Evolutionary conservation across 257 asterid species (phyloP).

Genomic region (Rubia yunnanensis): DNA sequence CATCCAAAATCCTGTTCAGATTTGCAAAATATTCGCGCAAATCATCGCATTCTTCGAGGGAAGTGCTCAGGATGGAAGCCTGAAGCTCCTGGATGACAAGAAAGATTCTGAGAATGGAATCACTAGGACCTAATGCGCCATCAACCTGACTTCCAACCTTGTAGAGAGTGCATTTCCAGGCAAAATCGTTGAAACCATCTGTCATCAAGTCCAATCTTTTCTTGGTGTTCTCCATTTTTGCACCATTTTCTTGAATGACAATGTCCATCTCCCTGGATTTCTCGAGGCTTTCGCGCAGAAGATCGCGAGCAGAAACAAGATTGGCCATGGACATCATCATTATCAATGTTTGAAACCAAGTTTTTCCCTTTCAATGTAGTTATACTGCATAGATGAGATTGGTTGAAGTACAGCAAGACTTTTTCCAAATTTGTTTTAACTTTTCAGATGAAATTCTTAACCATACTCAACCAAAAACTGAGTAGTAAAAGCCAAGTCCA

Average conservation of each 20-base stretch:
- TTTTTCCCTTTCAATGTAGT: background rate
- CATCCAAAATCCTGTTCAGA: slow-evolving; percentile 47
- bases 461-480: slow-evolving; percentile 9
- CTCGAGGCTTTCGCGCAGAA: slow-evolving; percentile 44
- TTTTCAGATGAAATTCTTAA: slow-evolving; percentile 3
- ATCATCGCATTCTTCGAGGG: slow-evolving; percentile 13
- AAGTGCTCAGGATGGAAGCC: slow-evolving; percentile 17
- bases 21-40: slow-evolving; percentile 23
- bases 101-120: slow-evolving; percentile 41
- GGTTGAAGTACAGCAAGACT: background rate
- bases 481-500: slow-evolving; percentile 25
- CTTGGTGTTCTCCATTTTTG: slow-evolving; percentile 27
- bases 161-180: slow-evolving; percentile 37
- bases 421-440: background rate
- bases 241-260: slow-evolving; percentile 27
- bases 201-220: slow-evolving; percentile 26
- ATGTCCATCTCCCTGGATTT: slow-evolving; percentile 43
- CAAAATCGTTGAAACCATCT: slow-evolving; percentile 23
- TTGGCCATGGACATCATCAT: slow-evolving; percentile 17
- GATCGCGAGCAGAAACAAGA: slow-evolving; percentile 42
- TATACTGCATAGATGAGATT: background rate
- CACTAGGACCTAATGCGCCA: slow-evolving; percentile 53
- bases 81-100: slow-evolving; percentile 47
- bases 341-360: background rate
- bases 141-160: slow-evolving; percentile 38